These are phyloP conservation scores for Quercus robur DNA, from an alignment of 306 rosid species.

Conservation along the genomic window DNA sequence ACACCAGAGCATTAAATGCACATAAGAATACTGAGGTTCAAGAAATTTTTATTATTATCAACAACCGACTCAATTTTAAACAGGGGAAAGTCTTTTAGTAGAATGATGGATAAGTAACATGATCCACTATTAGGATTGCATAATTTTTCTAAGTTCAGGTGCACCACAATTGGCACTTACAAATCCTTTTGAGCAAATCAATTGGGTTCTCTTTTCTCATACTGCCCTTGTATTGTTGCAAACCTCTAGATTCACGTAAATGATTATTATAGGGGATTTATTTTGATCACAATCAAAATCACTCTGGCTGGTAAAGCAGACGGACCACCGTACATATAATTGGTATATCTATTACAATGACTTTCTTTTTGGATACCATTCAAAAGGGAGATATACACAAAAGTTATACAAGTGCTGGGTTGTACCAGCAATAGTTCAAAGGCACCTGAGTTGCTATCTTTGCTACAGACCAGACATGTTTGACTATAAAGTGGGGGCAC, in stretches of 20 bases:
- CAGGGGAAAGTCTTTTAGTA: fast-evolving
- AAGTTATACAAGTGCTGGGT: too few relatives aligned
- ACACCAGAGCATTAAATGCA: conserved; percentile 85
- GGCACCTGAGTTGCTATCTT: too few relatives aligned
- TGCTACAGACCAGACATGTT: too few relatives aligned
- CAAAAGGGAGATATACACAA: too few relatives aligned
- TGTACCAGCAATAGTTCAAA: too few relatives aligned
- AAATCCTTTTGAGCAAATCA: conserved; percentile 58
- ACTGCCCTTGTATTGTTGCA: conserved; percentile 33
- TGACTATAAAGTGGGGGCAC: too few relatives aligned
- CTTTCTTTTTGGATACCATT: too few relatives aligned
- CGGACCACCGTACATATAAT: conserved; percentile 38
- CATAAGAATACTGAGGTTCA: conserved; percentile 72
- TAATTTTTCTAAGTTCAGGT: conserved; percentile 37
- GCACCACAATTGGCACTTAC: conserved; percentile 79
- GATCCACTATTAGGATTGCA: fast-evolving
- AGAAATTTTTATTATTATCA: conserved; percentile 16
- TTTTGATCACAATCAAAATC: conserved; percentile 25
- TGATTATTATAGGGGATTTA: background rate
- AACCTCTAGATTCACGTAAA: conserved; percentile 41
- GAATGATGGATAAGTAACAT: too few relatives aligned
- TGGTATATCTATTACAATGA: conserved; percentile 1
- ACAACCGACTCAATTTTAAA: too few relatives aligned
- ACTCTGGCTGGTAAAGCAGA: conserved; percentile 24
- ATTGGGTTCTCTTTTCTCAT: conserved; percentile 52